phyloP scores from a whole-genome alignment of 306 rosid species.

The Delonix regia region DNA sequence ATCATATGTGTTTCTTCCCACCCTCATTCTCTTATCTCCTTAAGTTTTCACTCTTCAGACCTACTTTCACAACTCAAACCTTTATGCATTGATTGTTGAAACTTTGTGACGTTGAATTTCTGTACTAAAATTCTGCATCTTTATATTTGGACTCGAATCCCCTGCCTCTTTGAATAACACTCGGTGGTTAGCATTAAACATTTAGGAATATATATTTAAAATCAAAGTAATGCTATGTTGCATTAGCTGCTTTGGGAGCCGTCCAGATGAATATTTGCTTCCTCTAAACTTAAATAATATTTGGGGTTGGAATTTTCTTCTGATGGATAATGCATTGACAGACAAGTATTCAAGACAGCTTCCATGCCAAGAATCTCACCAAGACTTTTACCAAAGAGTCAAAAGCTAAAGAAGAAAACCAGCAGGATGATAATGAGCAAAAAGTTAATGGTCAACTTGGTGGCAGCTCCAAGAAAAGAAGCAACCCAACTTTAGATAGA shows the following conservation, averaged over 20 bases:
- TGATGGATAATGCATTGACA: conserved; percentile 45
- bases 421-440: conserved; percentile 36
- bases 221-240: not conserved
- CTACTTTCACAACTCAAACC: not conserved
- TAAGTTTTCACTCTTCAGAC: not conserved
- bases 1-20: not conserved
- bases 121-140: no score
- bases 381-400: conserved; percentile 28
- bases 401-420: conserved; percentile 44
- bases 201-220: not conserved
- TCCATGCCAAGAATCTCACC: conserved; percentile 39
- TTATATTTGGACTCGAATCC: not conserved
- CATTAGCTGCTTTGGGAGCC: not conserved
- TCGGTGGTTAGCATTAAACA: not conserved
- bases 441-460: conserved; percentile 42
- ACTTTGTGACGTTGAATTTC: not conserved
- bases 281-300: not conserved
- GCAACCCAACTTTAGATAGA: conserved; percentile 75
- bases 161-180: not conserved
- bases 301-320: conserved; percentile 21
- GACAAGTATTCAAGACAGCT: conserved; percentile 46
- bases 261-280: not conserved
- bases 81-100: not conserved
- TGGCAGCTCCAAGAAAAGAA: conserved; percentile 55
- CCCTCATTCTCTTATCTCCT: not conserved